Evolutionary conservation across 2,329 filamentous ascomycete genomes (phyloP), one percentile per base, ranked within the genome.

Genomic region (Diaporthe nobilis): DNA sequence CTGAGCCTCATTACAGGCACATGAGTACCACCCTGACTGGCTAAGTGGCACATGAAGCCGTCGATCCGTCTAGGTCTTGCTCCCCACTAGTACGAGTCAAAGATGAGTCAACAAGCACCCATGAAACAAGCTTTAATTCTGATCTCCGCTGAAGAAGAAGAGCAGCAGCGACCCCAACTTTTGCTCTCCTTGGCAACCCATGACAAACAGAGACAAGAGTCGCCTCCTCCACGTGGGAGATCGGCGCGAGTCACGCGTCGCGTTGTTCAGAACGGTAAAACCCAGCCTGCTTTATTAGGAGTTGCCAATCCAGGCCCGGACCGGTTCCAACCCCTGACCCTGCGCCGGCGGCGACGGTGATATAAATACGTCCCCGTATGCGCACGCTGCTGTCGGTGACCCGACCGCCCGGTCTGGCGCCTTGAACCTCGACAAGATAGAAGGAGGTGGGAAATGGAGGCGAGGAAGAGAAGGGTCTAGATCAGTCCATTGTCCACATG

Each of bases 221-320:
- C 47, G 65, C 47, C 65, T 39, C 8, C 49, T 39, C 65, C 65
- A 68, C 65, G 65, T 68, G 65, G 65, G 31, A n/a, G 65, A 53
- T 49, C 13, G 65, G 49, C 65, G 28, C 49, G 65, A 68, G 65
- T 68, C 65, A 42, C 65, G 65, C 65, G 65, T 49, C 47, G 65
- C 31, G 47, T 53, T 34, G 47, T 31, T 6, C 31, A 28, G 12
- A 28, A 53, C 47, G 31, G 44, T n/a, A 34, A 20, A n/a, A 37
- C 28, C 28, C 22, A 37, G 42, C 22, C 25, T 51, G n/a, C 47
- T 25, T 12, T n/a, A 42, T 39, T 55, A 68, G n/a, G 47, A 42
- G 25, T 65, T 25, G 34, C 44, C 22, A 28, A 53, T 39, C 44
- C 49, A 53, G 47, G 65, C 34, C 31, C 47, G 31, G 47, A 39